A percentile compares a stretch with the other conserved stretches of the same genome.
These are phyloP conservation scores for Aspergillus clavatus DNA, from an alignment of 2,329 filamentous ascomycete genomes.

Conservation along the genomic window DNA sequence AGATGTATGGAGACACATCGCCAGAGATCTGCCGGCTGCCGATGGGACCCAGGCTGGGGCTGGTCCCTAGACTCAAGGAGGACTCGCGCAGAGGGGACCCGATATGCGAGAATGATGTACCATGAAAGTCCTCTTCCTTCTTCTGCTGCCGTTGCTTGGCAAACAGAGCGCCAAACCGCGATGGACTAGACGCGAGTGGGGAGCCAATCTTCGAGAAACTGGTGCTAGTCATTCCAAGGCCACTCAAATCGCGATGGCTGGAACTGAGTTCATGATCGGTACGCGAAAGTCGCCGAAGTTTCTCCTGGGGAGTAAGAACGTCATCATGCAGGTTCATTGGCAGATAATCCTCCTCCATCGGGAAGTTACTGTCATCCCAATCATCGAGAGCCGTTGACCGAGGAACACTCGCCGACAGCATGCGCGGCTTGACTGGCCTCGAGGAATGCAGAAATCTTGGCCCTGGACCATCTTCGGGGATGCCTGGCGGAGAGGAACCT, in stretches of 20 bases:
- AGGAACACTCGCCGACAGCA: conserved; percentile 59
- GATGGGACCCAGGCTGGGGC: conserved; percentile 49
- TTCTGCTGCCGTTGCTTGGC: conserved; percentile 50
- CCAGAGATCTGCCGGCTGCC: conserved; percentile 44
- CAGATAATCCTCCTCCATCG: conserved; percentile 84
- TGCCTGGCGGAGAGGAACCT: conserved; percentile 57
- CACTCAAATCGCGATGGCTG: conserved; percentile 46
- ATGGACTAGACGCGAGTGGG: conserved; percentile 56
- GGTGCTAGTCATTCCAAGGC: conserved; percentile 47
- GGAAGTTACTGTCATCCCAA: conserved; percentile 60
- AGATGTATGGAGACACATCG: conserved; percentile 48
- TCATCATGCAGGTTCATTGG: conserved; percentile 65
- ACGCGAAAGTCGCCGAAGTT: conserved; percentile 55
- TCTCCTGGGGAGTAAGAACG: conserved; percentile 58
- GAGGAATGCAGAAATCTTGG: conserved; percentile 61
- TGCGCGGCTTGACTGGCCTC: conserved; percentile 56
- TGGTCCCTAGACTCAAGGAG: conserved; percentile 47
- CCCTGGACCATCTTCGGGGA: conserved; percentile 62
- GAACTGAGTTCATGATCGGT: conserved; percentile 50
- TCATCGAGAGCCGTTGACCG: conserved; percentile 50
- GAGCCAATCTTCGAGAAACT: conserved; percentile 50
- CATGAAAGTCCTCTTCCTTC: conserved; percentile 44
- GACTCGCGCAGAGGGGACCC: conserved; percentile 64
- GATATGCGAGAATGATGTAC: conserved; percentile 54
- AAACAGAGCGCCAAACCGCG: conserved; percentile 58